phyloP scores from a whole-genome alignment of 2,329 filamentous ascomycete species.

The Fusarium sacchari region DNA sequence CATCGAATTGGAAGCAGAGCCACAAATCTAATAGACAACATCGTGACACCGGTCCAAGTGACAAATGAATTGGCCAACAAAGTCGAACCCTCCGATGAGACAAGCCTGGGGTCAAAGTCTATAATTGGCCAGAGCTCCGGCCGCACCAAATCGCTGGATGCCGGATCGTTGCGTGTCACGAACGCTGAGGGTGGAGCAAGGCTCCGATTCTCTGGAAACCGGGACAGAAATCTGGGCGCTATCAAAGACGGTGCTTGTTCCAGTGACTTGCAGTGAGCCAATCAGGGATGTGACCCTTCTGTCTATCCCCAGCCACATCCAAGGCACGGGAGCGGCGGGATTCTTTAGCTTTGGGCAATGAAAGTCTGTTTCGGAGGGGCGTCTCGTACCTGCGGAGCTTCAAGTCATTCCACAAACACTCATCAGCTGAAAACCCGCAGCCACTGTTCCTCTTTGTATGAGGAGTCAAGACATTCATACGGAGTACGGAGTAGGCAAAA shows the following conservation, averaged over 20 bases:
- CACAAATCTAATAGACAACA: background rate
- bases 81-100: slow-evolving; percentile 22
- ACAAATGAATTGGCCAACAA: slow-evolving; percentile 21
- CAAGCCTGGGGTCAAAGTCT: slow-evolving; percentile 25
- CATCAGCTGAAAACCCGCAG: slow-evolving; percentile 35
- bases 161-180: slow-evolving; percentile 42
- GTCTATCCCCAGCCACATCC: slow-evolving; percentile 36
- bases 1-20: background rate
- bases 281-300: slow-evolving; percentile 32
- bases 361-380: slow-evolving; percentile 34
- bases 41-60: slow-evolving; percentile 21
- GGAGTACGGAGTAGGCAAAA: no score
- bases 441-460: slow-evolving; percentile 24
- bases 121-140: slow-evolving; percentile 25
- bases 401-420: slow-evolving; percentile 24
- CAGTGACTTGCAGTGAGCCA: slow-evolving; percentile 35
- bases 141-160: slow-evolving; percentile 37
- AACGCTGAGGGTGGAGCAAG: slow-evolving; percentile 45
- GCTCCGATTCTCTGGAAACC: slow-evolving; percentile 49
- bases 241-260: slow-evolving; percentile 36
- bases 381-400: slow-evolving; percentile 30
- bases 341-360: slow-evolving; percentile 32
- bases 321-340: slow-evolving; percentile 44
- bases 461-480: slow-evolving; percentile 5
- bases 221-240: slow-evolving; percentile 41